These are phyloP conservation scores for Diutina mesorugosa DNA, from an alignment of 1,139 yeast genomes.

Conservation along the genomic window DNA sequence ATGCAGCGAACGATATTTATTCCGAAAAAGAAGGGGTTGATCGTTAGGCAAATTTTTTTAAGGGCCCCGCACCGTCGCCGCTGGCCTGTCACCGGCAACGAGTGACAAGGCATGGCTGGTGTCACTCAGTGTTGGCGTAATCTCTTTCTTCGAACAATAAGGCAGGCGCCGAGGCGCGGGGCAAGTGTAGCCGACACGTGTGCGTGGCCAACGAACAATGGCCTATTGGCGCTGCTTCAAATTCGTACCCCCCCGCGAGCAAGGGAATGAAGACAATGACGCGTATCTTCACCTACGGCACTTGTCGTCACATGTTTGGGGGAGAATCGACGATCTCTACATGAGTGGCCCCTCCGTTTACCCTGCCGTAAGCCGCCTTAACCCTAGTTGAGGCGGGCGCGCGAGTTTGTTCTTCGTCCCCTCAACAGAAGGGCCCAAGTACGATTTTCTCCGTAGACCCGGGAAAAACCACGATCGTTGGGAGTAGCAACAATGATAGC, in stretches of 20 bases:
- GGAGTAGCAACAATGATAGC: too few relatives aligned
- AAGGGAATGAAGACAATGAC: background rate
- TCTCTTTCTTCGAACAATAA: too few relatives aligned
- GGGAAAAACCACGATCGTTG: too few relatives aligned
- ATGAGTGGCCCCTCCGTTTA: background rate
- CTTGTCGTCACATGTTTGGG: background rate
- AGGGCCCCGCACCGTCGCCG: too few relatives aligned
- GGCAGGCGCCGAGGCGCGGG: background rate
- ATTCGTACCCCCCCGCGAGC: background rate
- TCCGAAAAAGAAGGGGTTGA: background rate
- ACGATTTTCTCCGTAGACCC: too few relatives aligned
- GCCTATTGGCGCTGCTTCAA: background rate
- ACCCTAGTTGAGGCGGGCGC: background rate
- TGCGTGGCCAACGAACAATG: background rate
- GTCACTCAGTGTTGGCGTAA: too few relatives aligned
- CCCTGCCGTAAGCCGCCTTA: background rate
- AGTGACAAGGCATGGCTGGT: too few relatives aligned
- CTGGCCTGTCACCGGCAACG: too few relatives aligned
- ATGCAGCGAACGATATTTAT: background rate
- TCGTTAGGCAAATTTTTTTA: background rate
- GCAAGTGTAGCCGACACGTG: background rate
- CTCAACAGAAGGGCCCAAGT: background rate
- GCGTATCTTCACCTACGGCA: background rate
- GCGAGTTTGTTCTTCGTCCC: background rate
- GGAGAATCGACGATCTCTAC: background rate